phyloP scores from a whole-genome alignment of 2,329 filamentous ascomycete species.

The Hawksworthiomyces lignivorus region DNA sequence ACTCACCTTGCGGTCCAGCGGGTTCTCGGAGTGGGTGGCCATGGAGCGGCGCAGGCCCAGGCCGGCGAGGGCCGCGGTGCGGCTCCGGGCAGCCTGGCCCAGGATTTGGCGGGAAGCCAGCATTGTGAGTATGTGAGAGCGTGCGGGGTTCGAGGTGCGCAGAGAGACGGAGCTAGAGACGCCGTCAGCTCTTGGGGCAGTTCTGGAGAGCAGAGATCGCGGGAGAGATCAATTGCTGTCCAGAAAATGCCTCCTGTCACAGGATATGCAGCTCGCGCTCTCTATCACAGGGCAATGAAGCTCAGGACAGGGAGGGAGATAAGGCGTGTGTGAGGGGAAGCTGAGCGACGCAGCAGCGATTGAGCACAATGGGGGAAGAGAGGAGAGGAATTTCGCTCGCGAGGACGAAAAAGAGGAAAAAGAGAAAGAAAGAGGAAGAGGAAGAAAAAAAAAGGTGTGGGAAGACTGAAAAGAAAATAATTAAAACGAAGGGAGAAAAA shows the following conservation, averaged over 20 bases:
- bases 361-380: constrained; percentile 4
- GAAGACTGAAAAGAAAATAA: constrained; percentile 12
- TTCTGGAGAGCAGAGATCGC: no score
- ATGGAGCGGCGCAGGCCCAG: constrained; percentile 59
- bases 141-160: no score
- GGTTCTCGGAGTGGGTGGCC: constrained; percentile 78
- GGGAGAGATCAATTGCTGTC: no score
- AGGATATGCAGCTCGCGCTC: constrained; percentile 2
- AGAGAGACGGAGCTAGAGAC: no score
- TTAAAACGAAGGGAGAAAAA: constrained; percentile 4
- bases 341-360: constrained; percentile 6
- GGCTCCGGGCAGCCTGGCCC: constrained; percentile 55
- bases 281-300: constrained; percentile 2
- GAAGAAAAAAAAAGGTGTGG: constrained; percentile 8
- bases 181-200: no score
- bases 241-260: no score
- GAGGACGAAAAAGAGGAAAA: not conserved
- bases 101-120: constrained; percentile 65
- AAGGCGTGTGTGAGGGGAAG: not conserved
- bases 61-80: constrained; percentile 49
- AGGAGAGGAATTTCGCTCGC: constrained; percentile 1
- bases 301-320: constrained; percentile 8
- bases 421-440: constrained; percentile 7
- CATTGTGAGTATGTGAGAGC: constrained; percentile 37
- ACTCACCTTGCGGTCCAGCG: constrained; percentile 79